Evolutionary conservation across 768 basidiomycete species (phyloP), one percentile per base, ranked within the genome.

Genomic region (Glaciozyma martinii): DNA sequence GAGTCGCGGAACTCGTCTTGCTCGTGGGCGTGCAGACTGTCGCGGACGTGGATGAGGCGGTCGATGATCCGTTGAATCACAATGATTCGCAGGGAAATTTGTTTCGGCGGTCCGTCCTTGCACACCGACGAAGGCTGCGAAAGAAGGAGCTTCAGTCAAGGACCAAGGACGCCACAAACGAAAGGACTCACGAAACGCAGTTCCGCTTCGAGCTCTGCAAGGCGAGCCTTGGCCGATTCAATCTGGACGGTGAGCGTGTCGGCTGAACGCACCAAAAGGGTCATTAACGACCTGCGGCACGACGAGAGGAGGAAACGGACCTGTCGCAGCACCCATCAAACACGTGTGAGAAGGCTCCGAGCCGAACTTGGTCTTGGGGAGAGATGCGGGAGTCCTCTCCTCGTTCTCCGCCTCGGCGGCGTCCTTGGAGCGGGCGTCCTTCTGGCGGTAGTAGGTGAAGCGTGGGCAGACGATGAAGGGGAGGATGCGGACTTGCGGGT

Each of bases 311-410:
- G 32, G 6, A 23, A 33, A 21, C 67, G 5, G 19, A 73, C 72
- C 71, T 2, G 66, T 62, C 0, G 73, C 56, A 15, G 83, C 81
- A 18, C 87, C 87, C 33, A 92, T 81, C 50, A 87, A 79, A 75
- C 91, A 97, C 0, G 80, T 79, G 74, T 98, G 93, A 3, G 89
- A 86, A 50, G 83, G 77, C 75, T 98, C 93, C 40, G 81, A 78
- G 2, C 92, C 93, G 74, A 98, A 98, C 76, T 92, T 94, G 27
- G 56, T 66, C 32, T 61, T 60, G 7, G 57, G 57, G 3, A 25
- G 56, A 12, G 56, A 40, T 18, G 49, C 23, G 19, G 54, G 27
- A 4, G 54, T 60, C 16, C 32, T 44, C 5, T 43, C 23, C 50
- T 42, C 65, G 23, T 50, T 61, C 29, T 73, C 68, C 5, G 60